Conservation (phyloP, 1,284 basidiomycete genomes). For the Leccinum angustisporum region DNA sequence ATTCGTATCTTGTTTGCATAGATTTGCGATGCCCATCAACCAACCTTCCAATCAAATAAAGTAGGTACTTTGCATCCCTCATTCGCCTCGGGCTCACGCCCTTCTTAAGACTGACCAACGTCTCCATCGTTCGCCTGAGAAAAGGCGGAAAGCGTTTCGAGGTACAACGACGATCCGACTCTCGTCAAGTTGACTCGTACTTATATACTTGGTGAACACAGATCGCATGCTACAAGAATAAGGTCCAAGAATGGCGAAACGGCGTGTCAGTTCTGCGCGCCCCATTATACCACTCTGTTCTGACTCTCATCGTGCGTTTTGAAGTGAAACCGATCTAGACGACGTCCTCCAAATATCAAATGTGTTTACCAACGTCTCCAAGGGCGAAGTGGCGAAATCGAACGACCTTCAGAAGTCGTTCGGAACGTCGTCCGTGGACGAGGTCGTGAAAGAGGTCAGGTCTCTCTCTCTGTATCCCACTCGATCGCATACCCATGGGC, state of each 20-base stretch:
- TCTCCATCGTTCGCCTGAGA: slow-evolving; percentile 92
- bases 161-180: slow-evolving; percentile 42
- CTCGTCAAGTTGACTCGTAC: background rate
- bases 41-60: slow-evolving; percentile 90
- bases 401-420: slow-evolving; percentile 93
- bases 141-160: slow-evolving; percentile 98
- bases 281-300: background rate
- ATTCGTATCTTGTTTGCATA: background rate
- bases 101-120: slow-evolving; percentile 80
- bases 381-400: slow-evolving; percentile 89
- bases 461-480: background rate
- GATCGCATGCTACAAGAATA: slow-evolving; percentile 99
- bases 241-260: slow-evolving; percentile 94
- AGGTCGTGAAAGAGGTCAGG: slow-evolving; percentile 82
- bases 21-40: slow-evolving; percentile 55
- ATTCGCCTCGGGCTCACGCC: slow-evolving; percentile 6
- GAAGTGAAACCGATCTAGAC: slow-evolving; percentile 88
- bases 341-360: slow-evolving; percentile 97
- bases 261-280: slow-evolving; percentile 65
- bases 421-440: slow-evolving; percentile 69
- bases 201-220: slow-evolving; percentile 35
- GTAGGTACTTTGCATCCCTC: slow-evolving; percentile 37
- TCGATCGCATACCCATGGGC: background rate
- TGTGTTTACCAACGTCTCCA: slow-evolving; percentile 95
- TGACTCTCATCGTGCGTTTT: slow-evolving; percentile 8